phyloP scores from a whole-genome alignment of 1,284 basidiomycete genomes.

The Ustilago curta region DNA sequence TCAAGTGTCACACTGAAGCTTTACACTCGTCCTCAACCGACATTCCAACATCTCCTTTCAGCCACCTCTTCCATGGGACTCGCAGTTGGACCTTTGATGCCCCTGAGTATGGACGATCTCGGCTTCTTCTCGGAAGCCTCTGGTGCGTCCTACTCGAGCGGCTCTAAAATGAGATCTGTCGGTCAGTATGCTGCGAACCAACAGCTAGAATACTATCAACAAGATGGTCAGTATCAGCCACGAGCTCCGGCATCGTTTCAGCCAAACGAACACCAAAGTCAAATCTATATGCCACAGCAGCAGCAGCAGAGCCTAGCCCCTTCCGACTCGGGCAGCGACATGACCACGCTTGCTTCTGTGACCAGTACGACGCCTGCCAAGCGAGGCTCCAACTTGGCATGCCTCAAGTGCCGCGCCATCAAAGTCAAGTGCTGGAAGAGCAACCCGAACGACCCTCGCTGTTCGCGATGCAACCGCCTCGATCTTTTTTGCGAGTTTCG shows the following conservation, averaged over 20 bases:
- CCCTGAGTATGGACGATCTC: conserved; percentile 41
- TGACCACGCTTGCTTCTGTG: not conserved
- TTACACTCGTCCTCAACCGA: no score
- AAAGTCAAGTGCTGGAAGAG: conserved; percentile 52
- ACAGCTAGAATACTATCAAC: conserved; percentile 5
- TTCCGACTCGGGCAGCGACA: conserved; percentile 1
- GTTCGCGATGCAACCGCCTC: conserved; percentile 43
- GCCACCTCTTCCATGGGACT: conserved; percentile 21
- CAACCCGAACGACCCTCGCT: conserved; percentile 40
- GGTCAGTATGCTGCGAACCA: conserved; percentile 7
- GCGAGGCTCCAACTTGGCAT: conserved; percentile 47
- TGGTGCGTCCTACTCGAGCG: conserved; percentile 17
- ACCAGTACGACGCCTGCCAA: conserved; percentile 18
- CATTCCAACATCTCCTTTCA: not conserved
- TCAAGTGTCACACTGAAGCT: no score
- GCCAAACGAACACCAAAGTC: conserved; percentile 3
- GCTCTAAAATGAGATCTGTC: conserved; percentile 1
- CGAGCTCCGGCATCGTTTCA: not conserved
- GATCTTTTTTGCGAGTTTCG: conserved; percentile 50
- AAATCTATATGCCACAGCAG: conserved; percentile 2
- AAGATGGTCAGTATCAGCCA: conserved; percentile 1
- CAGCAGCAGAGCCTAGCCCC: conserved; percentile 9
- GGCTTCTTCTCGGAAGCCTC: conserved; percentile 41
- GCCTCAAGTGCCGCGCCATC: conserved; percentile 52
- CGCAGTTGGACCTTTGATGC: conserved; percentile 8